These are phyloP conservation scores for Canavalia ensiformis DNA, from an alignment of 306 rosid species.

Conservation along the genomic window DNA sequence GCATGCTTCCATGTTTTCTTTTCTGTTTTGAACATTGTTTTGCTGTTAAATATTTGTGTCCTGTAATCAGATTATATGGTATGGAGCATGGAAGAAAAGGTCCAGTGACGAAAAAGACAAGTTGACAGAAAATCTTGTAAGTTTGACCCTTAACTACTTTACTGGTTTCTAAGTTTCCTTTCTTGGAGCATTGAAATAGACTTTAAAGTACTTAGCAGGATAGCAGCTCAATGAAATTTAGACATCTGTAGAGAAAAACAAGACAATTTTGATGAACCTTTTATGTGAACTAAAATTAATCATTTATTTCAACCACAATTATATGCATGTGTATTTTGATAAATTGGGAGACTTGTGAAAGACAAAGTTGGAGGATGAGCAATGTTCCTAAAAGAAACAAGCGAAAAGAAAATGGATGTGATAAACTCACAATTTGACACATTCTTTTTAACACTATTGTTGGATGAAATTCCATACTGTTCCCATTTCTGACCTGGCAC, in stretches of 20 bases:
- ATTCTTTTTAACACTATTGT: neutral
- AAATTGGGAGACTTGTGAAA: neutral
- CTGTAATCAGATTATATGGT: conserved; percentile 76
- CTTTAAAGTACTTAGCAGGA: conserved; percentile 26
- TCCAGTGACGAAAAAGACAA: conserved; percentile 63
- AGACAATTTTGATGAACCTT: neutral
- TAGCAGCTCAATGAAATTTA: neutral
- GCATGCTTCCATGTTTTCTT: conserved; percentile 12
- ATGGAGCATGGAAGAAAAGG: conserved; percentile 76
- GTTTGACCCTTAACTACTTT: conserved; percentile 2
- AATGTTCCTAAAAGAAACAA: too few species aligned
- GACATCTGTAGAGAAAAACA: neutral
- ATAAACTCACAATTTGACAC: neutral
- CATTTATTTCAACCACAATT: neutral
- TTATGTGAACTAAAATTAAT: neutral
- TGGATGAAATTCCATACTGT: neutral
- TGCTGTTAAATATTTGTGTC: conserved; percentile 9
- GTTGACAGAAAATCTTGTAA: conserved; percentile 63
- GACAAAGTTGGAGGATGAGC: neutral
- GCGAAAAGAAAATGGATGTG: neutral
- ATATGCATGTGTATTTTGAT: neutral
- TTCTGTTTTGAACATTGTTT: neutral
- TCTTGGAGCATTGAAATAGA: conserved; percentile 5
- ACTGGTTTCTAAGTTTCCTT: neutral
- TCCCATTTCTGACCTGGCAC: neutral